Percentiles rank a stretch among this genome's conserved stretches.
Conservation (phyloP, 2,329 filamentous ascomycete genomes). For the Tolypocladium sp. region DNA sequence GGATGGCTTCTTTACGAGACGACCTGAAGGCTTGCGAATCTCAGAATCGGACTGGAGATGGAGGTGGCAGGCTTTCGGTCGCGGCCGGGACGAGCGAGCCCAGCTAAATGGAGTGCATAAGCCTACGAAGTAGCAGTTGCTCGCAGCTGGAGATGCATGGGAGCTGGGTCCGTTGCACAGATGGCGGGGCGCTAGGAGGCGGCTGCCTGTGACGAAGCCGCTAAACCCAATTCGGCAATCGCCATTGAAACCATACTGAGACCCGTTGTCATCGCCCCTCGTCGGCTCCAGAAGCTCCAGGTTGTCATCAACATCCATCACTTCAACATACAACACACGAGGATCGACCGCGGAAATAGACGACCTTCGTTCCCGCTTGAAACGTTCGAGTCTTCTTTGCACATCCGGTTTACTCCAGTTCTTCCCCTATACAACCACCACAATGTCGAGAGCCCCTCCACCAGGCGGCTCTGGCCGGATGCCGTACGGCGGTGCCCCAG, state of each 20-base stretch:
- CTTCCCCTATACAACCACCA: not conserved
- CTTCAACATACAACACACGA: not conserved
- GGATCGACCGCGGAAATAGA: not conserved
- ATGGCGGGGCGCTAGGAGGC: not conserved
- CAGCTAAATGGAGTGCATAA: no score
- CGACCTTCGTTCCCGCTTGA: no score
- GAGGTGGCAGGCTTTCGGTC: not conserved
- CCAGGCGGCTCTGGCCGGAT: constrained; percentile 12
- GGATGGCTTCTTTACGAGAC: not conserved
- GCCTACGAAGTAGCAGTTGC: not conserved
- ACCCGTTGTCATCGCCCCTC: not conserved
- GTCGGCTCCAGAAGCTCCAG: constrained; percentile 2
- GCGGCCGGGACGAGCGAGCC: not conserved
- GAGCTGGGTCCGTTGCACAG: not conserved
- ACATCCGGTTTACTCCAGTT: not conserved
- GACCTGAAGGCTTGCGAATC: no score
- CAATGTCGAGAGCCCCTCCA: constrained; percentile 22
- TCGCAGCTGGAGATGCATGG: not conserved
- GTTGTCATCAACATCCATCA: constrained; percentile 1
- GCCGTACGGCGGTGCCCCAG: constrained; percentile 14
- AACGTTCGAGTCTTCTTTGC: not conserved
- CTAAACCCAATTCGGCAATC: constrained; percentile 1
- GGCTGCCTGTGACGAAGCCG: not conserved
- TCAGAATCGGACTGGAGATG: not conserved
- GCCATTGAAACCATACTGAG: constrained; percentile 3